Evolutionary conservation across 306 rosid species (phyloP).

Genomic region (Styphnolobium japonicum): DNA sequence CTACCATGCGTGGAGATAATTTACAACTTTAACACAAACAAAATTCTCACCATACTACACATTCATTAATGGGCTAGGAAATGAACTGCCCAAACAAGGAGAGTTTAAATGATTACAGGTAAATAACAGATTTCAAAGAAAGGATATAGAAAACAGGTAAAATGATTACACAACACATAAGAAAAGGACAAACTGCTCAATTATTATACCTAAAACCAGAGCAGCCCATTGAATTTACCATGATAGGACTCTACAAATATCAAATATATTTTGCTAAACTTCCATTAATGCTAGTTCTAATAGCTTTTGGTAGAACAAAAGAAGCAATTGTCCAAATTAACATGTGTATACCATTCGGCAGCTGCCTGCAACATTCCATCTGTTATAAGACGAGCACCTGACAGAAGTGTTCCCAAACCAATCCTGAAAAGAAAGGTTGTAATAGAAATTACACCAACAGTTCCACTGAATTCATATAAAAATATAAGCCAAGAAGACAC

Average conservation of each 20-base stretch:
- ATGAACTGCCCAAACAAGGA: neutral
- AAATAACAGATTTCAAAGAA: conserved; percentile 7
- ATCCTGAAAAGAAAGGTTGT: conserved; percentile 52
- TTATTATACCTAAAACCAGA: neutral
- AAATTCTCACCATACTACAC: neutral
- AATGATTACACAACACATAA: neutral
- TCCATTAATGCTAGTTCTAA: neutral
- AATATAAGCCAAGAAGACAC: conserved; percentile 29
- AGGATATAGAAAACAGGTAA: neutral
- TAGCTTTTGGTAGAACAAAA: neutral
- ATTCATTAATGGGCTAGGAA: neutral
- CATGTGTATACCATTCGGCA: conserved; percentile 63
- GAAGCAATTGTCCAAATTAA: neutral
- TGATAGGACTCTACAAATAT: neutral
- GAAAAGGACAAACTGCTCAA: conserved; percentile 10
- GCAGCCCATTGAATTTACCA: neutral
- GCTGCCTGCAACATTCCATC: conserved; percentile 94
- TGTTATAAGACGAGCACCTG: conserved; percentile 76
- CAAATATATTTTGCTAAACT: conserved; percentile 5
- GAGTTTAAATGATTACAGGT: no score
- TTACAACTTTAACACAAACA: neutral
- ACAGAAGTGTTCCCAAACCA: conserved; percentile 81
- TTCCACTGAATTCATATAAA: neutral
- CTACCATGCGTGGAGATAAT: neutral
- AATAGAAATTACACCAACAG: neutral